A percentile compares a stretch with the other conserved stretches of the same genome.
Evolutionary conservation across 257 asterid species (phyloP).

Genomic region (Salvia miltiorrhiza): DNA sequence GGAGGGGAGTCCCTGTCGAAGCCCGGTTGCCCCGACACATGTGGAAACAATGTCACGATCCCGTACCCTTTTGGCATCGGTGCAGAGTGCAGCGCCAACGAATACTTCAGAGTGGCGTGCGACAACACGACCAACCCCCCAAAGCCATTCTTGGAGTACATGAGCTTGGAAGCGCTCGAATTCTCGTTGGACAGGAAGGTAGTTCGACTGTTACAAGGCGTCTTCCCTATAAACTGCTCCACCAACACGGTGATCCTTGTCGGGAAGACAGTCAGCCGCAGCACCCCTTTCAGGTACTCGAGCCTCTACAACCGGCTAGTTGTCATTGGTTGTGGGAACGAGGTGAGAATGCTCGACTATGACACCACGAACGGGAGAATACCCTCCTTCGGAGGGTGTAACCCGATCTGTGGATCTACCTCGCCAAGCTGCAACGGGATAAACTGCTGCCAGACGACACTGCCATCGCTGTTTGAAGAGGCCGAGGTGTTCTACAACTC

Average conservation of each 20-base stretch:
- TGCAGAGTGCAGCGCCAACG: slow-evolving; percentile 1
- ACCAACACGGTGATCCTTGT: background rate
- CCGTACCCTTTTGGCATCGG: slow-evolving; percentile 15
- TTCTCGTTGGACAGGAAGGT: background rate
- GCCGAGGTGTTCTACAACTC: slow-evolving; percentile 3
- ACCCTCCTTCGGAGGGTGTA: background rate
- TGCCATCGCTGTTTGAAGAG: background rate
- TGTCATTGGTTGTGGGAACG: background rate
- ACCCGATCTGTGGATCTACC: background rate
- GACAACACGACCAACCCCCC: background rate
- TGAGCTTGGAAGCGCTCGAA: background rate
- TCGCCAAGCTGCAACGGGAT: slow-evolving; percentile 4
- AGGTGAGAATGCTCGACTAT: background rate
- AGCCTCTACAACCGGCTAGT: slow-evolving; percentile 10
- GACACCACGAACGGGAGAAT: too few species aligned
- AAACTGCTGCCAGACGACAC: slow-evolving; percentile 4
- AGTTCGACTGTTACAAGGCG: background rate
- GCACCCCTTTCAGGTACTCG: background rate
- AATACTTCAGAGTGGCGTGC: background rate
- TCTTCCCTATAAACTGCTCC: slow-evolving; percentile 11
- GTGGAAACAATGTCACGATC: slow-evolving; percentile 10
- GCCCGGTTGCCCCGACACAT: background rate
- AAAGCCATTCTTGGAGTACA: slow-evolving; percentile 5
- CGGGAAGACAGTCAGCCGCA: background rate
- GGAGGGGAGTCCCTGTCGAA: background rate